These are phyloP conservation scores for Coccinonectria pachysandricola DNA, from an alignment of 2,329 filamentous ascomycete genomes.

Conservation along the genomic window DNA sequence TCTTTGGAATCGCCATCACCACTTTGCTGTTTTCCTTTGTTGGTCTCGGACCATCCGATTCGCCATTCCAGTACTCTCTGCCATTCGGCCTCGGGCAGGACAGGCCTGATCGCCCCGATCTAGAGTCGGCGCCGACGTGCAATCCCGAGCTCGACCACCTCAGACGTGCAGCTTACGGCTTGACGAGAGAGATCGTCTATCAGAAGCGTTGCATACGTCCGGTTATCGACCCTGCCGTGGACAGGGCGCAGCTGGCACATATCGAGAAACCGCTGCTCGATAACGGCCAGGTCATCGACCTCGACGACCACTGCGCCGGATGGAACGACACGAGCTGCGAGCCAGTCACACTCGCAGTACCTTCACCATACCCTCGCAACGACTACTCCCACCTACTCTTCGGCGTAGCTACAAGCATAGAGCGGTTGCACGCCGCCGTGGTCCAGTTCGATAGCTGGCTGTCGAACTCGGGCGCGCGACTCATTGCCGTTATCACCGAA, in stretches of 20 bases:
- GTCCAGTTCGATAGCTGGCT: conserved; percentile 47
- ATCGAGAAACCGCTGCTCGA: conserved; percentile 28
- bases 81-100: conserved; percentile 12
- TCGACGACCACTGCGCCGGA: conserved; percentile 17
- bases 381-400: conserved; percentile 44
- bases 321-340: conserved; percentile 23
- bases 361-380: conserved; percentile 29
- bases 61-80: conserved; percentile 6
- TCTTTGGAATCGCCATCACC: conserved; percentile 3
- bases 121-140: conserved; percentile 15
- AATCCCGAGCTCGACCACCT: conserved; percentile 20
- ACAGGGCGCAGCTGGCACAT: conserved; percentile 28
- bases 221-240: conserved; percentile 19
- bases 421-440: conserved; percentile 39
- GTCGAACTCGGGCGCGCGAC: conserved; percentile 35
- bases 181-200: conserved; percentile 34
- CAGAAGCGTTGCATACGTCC: conserved; percentile 35
- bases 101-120: conserved; percentile 11
- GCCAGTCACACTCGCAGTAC: conserved; percentile 36
- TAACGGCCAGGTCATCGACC: conserved; percentile 20
- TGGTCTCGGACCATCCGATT: too few species aligned
- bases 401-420: conserved; percentile 43
- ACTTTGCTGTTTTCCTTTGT: conserved; percentile 2
- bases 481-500: conserved; percentile 43
- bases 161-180: conserved; percentile 18